These are phyloP conservation scores for Myotisia sp. DNA, from an alignment of 2,329 filamentous ascomycete species.

Conservation along the genomic window DNA sequence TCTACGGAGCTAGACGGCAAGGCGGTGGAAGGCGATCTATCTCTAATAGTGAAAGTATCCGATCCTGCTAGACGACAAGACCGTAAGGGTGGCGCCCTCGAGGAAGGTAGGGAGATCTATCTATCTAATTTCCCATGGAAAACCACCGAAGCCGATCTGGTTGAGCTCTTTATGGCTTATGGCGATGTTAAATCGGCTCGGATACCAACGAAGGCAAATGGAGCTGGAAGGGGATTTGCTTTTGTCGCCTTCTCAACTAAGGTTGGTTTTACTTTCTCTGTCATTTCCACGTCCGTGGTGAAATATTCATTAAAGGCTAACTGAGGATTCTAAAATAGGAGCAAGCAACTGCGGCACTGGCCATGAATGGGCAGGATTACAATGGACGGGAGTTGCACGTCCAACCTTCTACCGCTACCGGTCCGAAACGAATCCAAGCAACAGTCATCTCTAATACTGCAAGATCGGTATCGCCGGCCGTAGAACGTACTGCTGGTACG, in stretches of 20 bases:
- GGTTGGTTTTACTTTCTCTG: conserved; percentile 23
- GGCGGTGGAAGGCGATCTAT: conserved; percentile 52
- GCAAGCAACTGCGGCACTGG: conserved; percentile 49
- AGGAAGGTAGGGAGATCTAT: conserved; percentile 79
- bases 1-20: conserved; percentile 62
- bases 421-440: conserved; percentile 30
- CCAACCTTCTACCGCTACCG: conserved; percentile 36
- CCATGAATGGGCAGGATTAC: conserved; percentile 57
- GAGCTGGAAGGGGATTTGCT: conserved; percentile 59
- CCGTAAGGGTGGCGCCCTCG: conserved; percentile 62
- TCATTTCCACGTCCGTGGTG: too few relatives aligned
- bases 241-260: conserved; percentile 65
- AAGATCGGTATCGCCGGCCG: conserved; percentile 23
- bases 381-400: conserved; percentile 55
- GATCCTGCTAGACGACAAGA: conserved; percentile 65
- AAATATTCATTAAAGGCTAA: too few relatives aligned
- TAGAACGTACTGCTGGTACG: conserved; percentile 15
- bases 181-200: conserved; percentile 61
- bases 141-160: conserved; percentile 53
- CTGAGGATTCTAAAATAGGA: conserved; percentile 31
- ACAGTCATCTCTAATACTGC: conserved; percentile 31
- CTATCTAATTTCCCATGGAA: conserved; percentile 53
- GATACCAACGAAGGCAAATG: conserved; percentile 52
- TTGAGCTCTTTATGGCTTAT: conserved; percentile 57
- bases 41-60: conserved; percentile 66